phyloP scores from a whole-genome alignment of 495 filamentous ascomycete species.

The Hypoxylon lenormandii region DNA sequence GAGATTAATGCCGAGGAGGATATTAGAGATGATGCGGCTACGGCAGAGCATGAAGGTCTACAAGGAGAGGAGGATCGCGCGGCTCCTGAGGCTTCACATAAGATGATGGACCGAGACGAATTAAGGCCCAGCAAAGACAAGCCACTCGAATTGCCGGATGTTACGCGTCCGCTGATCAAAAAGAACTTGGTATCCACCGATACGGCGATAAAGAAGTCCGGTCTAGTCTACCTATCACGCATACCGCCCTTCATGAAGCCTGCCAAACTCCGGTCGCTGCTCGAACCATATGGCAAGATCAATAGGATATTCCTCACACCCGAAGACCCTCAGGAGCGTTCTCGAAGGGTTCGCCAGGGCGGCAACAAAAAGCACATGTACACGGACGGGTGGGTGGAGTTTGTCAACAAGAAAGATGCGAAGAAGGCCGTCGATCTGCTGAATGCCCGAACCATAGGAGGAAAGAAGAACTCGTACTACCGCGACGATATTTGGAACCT shows the following conservation, averaged over 20 bases:
- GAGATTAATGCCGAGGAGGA: constrained; percentile 49
- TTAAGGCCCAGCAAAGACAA: constrained; percentile 31
- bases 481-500: constrained; percentile 89
- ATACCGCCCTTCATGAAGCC: constrained; percentile 97
- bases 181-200: constrained; percentile 71
- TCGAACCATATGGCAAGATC: constrained; percentile 81
- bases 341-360: constrained; percentile 70
- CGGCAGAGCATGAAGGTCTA: constrained; percentile 46
- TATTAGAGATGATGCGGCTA: constrained; percentile 19
- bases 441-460: constrained; percentile 84
- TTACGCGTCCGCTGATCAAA: constrained; percentile 65
- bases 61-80: constrained; percentile 32
- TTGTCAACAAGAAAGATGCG: constrained; percentile 76
- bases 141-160: constrained; percentile 56
- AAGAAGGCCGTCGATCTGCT: constrained; percentile 85
- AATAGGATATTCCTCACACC: constrained; percentile 89
- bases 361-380: constrained; percentile 90
- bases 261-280: constrained; percentile 77
- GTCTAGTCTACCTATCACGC: constrained; percentile 88
- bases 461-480: constrained; percentile 88
- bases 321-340: constrained; percentile 73
- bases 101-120: constrained; percentile 38
- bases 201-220: constrained; percentile 71
- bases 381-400: constrained; percentile 95
- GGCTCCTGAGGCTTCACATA: constrained; percentile 19